Base-by-base conservation (phyloP, 2,329 filamentous ascomycete genomes). In the Blastomyces silverae region DNA sequence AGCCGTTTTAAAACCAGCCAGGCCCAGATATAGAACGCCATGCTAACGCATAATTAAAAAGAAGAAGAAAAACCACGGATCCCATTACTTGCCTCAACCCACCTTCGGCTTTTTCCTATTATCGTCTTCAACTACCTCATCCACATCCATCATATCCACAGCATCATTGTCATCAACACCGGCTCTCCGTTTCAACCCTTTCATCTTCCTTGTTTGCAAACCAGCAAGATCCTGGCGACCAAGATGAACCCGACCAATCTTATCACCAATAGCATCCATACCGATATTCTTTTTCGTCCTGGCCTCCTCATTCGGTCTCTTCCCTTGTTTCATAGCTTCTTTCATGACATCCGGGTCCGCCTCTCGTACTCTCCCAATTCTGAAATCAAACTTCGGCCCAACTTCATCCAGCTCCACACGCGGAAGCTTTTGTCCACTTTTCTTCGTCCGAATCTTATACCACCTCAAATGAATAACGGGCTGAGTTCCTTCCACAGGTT, bases 121-220 rank as follows among this genome's bases (percentile, higher is more conserved):
- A 66, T 75, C 75, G 52, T 77, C 74, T 62, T 76, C 72, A 62
- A 72, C 74, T 31, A 75, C 63, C 64, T 76, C 75, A 67, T 79
- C 77, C 22, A 74, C 77, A 65, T 81, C 79, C 70, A 80, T 81
- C 65, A 79, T 82, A 62, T 83, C 81, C 53, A 73, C 77, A 66
- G 80, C 80, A 3, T 79, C 81, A 62, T 84, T 85, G 31, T 81
- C 81, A 53, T 82, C 83, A 31, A 85, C 79, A 67, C 87, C 87
- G 64, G 91, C 85, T 69, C 84, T 87, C 69, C 94, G 84, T 85
- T 97, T 99, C 70, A 99, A 79, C 70, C 92, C 94, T 87, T 99
- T 99, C 92, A 99, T 97, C 86, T 99, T 99, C 74, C 94, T 88
- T 63, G 92, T 95, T 82, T 99, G 94, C 78, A 99, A 78, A 71